phyloP scores from a whole-genome alignment of 2,329 filamentous ascomycete genomes.

The Fusarium illudens region DNA sequence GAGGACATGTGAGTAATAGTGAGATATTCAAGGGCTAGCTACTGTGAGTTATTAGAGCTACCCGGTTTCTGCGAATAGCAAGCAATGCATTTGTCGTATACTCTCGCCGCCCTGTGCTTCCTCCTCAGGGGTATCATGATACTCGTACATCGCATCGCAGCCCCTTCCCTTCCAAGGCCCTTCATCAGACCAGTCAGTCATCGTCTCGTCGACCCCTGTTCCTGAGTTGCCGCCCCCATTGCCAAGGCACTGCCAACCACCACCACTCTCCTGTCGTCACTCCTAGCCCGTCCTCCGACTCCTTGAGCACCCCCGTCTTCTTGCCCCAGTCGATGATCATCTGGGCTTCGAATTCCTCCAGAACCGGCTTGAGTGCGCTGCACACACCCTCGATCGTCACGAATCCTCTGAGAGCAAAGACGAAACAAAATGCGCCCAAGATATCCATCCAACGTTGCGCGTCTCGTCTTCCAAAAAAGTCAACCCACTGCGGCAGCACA shows the following conservation, averaged over 20 bases:
- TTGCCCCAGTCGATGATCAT: slow-evolving; percentile 68
- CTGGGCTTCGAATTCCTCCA: slow-evolving; percentile 71
- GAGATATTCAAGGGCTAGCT: neutral
- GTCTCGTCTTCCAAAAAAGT: slow-evolving; percentile 70
- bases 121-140: slow-evolving; percentile 9
- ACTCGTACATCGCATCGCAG: slow-evolving; percentile 7
- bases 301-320: slow-evolving; percentile 59
- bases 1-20: neutral
- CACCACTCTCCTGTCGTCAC: slow-evolving; percentile 69
- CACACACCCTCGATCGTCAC: slow-evolving; percentile 62
- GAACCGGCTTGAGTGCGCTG: slow-evolving; percentile 62
- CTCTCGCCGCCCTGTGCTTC: neutral
- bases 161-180: neutral
- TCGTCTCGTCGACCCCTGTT: slow-evolving; percentile 4
- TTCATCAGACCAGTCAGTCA: slow-evolving; percentile 9
- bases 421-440: slow-evolving; percentile 68
- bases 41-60: neutral
- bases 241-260: slow-evolving; percentile 65
- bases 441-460: slow-evolving; percentile 70
- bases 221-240: slow-evolving; percentile 24
- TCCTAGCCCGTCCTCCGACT: slow-evolving; percentile 51
- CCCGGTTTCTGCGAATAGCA: neutral
- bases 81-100: neutral
- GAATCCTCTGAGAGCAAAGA: slow-evolving; percentile 69
- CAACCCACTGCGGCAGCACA: slow-evolving; percentile 75